phyloP scores from a whole-genome alignment of 1,284 basidiomycete species.

The Rhizoctonia solani region DNA sequence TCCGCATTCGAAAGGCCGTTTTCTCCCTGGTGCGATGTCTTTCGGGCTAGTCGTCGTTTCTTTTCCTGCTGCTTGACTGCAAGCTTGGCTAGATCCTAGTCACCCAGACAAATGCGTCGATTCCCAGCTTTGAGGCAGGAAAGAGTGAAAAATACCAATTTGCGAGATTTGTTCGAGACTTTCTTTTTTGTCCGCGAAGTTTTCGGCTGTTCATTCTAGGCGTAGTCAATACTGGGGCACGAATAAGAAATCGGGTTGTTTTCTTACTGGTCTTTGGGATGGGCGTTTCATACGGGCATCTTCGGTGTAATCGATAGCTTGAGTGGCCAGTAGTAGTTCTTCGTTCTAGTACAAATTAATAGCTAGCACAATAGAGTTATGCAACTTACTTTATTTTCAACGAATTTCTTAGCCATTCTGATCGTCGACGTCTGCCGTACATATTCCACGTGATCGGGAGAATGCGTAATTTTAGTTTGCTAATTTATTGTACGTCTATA shows the following conservation, averaged over 20 bases:
- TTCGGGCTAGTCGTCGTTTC: constrained; percentile 1
- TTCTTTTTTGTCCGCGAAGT: constrained; percentile 2
- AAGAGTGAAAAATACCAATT: constrained; percentile 4
- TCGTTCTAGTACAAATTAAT: not conserved
- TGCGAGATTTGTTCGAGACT: too few species aligned
- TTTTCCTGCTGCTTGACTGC: constrained; percentile 19
- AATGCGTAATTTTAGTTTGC: too few species aligned
- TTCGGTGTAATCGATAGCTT: constrained; percentile 11
- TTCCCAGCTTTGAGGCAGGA: not conserved
- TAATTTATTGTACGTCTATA: too few species aligned
- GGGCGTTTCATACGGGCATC: not conserved
- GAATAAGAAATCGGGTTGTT: not conserved
- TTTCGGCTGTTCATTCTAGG: not conserved
- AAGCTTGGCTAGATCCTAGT: constrained; percentile 15
- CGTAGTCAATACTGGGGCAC: not conserved
- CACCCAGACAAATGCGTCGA: not conserved
- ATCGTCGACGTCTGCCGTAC: too few species aligned
- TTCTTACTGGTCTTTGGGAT: not conserved
- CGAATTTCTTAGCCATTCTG: constrained; percentile 22
- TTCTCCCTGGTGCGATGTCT: not conserved
- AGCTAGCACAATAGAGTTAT: not conserved
- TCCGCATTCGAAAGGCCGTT: too few species aligned
- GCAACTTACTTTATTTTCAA: constrained; percentile 16
- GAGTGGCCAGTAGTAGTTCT: constrained; percentile 9
- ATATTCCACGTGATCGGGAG: not conserved